A percentile compares a stretch with the other conserved stretches of the same genome.
Conservation (phyloP, 148 eudicot genomes). For the Vaccinium corymbosum region DNA sequence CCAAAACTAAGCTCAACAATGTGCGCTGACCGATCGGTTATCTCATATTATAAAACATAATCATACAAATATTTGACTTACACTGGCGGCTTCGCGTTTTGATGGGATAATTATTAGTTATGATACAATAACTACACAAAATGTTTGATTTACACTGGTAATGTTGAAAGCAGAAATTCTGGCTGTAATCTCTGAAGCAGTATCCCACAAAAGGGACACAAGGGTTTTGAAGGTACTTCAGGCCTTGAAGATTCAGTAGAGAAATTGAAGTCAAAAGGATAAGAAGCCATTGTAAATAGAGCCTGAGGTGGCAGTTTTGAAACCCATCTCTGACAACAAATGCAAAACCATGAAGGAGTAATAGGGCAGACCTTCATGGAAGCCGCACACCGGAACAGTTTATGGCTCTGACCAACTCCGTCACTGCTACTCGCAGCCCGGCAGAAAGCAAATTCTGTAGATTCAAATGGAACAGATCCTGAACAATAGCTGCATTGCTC, state of each 20-base stretch:
- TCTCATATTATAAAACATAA: background rate
- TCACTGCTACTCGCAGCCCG: conserved; percentile 25
- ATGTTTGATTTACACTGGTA: conserved; percentile 38
- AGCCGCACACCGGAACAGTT: conserved; percentile 58
- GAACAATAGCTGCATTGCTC: conserved; percentile 70
- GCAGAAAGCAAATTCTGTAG: conserved; percentile 62
- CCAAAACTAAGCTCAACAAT: background rate
- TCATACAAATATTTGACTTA: background rate
- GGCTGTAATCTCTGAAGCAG: conserved; percentile 73
- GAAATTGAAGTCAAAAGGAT: conserved; percentile 37
- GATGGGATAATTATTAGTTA: background rate
- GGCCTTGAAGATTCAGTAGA: conserved; percentile 17
- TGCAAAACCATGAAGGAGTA: conserved; percentile 71
- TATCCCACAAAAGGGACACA: conserved; percentile 90
- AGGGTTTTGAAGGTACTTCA: conserved; percentile 36
- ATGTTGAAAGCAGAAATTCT: conserved; percentile 57
- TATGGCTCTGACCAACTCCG: conserved; percentile 44
- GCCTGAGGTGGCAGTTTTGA: conserved; percentile 50
- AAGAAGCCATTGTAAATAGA: conserved; percentile 41
- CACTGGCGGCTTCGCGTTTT: background rate
- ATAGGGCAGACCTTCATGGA: conserved; percentile 76
- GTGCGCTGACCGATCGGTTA: background rate
- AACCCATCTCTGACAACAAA: conserved; percentile 63
- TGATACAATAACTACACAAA: conserved; percentile 7
- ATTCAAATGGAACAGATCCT: conserved; percentile 60